Base-by-base conservation (phyloP, 2,329 filamentous ascomycete genomes). In the Curvularia sp. region DNA sequence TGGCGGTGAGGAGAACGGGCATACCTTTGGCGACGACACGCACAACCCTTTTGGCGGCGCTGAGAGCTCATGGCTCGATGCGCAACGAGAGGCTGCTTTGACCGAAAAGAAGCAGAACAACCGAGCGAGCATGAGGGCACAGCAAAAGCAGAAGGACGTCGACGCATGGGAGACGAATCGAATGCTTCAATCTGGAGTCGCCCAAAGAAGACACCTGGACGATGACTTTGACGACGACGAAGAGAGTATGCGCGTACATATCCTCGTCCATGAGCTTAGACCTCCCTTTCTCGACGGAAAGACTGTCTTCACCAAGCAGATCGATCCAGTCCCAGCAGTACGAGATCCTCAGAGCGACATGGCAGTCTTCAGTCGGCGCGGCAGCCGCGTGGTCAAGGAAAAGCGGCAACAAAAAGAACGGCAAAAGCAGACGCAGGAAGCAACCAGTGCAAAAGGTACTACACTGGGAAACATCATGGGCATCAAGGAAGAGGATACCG, bases 151-250 rank as follows among this genome's bases (percentile, higher is more conserved):
- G 76, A 93, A 91, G 74, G 95, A 99, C 73, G 93, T 95, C 42
- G 95, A 99, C 78, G 94, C 93, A 0, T 99, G 95, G 95, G 96
- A 99, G 78, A 95, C 94, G 15, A 99, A 99, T 76, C 91, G 95
- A 58, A 98, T 99, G 95, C 84, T 99, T 60, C 95, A 93, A 1
- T 97, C 93, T 19, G 94, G 94, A 55, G 93, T 99, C 18, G 95
- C 95, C 18, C 96, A 99, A 77, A 84, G 94, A 71, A 83, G 92
- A 66, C 91, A 95, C 69, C 87, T 92, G 74, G 88, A 89, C 23
- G 84, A 86, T 47, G 92, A 95, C 72, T 96, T 97, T 70, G 89
- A 89, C 50, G 89, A 96, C 64, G 95, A 99, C 63, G 90, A 97
- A 48, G 95, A 99, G 73, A 88, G 87, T 23, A 96, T 90, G 7